Evolutionary conservation across 1,284 basidiomycete species (phyloP).

Genomic region (Malassezia slooffiae): DNA sequence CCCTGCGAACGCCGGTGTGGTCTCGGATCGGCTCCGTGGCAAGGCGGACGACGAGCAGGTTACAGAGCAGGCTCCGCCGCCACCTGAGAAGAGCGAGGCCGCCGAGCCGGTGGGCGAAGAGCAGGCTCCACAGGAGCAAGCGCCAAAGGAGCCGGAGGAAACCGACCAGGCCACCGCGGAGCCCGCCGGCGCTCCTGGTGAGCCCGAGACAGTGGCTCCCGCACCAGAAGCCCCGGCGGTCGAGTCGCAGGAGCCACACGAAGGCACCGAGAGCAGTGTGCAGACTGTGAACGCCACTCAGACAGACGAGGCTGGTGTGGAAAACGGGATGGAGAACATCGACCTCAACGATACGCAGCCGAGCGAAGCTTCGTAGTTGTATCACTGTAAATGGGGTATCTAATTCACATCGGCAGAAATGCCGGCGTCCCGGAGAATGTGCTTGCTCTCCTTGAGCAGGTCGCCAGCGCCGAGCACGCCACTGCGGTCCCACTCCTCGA

Average conservation of each 20-base stretch:
- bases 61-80: not conserved
- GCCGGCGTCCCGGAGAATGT: not conserved
- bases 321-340: conserved; percentile 15
- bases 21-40: not conserved
- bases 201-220: no score
- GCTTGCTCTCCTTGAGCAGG: conserved; percentile 1
- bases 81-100: not conserved
- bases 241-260: no score
- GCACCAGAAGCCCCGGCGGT: no score
- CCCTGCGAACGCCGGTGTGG: conserved; percentile 32
- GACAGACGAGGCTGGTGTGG: not conserved
- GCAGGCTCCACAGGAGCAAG: no score
- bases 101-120: not conserved
- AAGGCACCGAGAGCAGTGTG: no score
- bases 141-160: no score
- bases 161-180: no score
- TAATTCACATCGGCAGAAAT: no score
- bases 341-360: conserved; percentile 6
- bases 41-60: not conserved
- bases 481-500: conserved; percentile 5
- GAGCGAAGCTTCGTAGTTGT: no score
- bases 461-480: conserved; percentile 7
- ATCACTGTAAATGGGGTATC: no score
- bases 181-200: no score
- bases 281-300: no score